Evolutionary conservation across 2,329 filamentous ascomycete genomes (phyloP).

Genomic region (Parastagonospora avenae): DNA sequence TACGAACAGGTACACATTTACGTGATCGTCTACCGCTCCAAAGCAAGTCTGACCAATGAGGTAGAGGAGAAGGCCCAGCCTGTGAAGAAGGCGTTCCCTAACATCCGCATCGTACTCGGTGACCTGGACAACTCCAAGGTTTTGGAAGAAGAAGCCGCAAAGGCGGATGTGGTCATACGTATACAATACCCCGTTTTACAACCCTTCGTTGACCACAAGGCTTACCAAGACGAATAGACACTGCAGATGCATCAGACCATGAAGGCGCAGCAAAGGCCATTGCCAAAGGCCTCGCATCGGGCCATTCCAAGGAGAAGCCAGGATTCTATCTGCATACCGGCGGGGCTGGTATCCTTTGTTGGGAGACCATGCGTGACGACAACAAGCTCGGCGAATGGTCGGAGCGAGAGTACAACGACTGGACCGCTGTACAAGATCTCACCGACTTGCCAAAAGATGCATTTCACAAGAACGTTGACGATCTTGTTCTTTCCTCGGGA

Average conservation of each 20-base stretch:
- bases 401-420: slow-evolving; percentile 62
- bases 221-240: slow-evolving; percentile 16
- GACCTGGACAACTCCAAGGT: slow-evolving; percentile 53
- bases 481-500: slow-evolving; percentile 62
- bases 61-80: slow-evolving; percentile 50
- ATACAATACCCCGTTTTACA: neutral
- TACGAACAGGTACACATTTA: slow-evolving; percentile 36
- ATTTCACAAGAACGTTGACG: slow-evolving; percentile 70
- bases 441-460: slow-evolving; percentile 61
- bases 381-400: slow-evolving; percentile 53
- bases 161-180: slow-evolving; percentile 57
- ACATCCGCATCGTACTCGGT: slow-evolving; percentile 55
- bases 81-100: slow-evolving; percentile 52
- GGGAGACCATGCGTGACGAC: slow-evolving; percentile 53
- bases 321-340: slow-evolving; percentile 60
- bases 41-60: neutral
- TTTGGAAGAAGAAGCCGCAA: slow-evolving; percentile 53
- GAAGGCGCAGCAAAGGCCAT: slow-evolving; percentile 52
- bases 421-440: slow-evolving; percentile 61
- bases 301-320: slow-evolving; percentile 51
- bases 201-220: no score
- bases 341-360: slow-evolving; percentile 60
- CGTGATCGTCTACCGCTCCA: no score
- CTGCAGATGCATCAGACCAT: slow-evolving; percentile 36
- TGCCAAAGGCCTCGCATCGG: slow-evolving; percentile 54